Evolutionary conservation across 371 early-diverging fungal species (phyloP).

Genomic region (Mortierella sp.): DNA sequence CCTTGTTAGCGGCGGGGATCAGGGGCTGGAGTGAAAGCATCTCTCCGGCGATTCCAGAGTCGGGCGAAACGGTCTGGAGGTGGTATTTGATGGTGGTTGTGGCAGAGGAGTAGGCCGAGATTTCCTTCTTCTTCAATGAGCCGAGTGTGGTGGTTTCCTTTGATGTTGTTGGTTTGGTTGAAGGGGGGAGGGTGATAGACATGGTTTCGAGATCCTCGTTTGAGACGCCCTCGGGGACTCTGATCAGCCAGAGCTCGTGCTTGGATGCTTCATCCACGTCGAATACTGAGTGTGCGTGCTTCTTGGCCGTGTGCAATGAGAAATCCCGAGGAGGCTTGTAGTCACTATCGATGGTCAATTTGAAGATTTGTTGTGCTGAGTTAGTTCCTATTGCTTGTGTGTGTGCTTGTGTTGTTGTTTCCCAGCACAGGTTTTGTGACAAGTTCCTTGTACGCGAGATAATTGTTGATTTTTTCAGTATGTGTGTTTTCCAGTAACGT

Average conservation of each 20-base stretch:
- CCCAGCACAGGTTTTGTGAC: too few relatives aligned
- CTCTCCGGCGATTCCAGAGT: conserved; percentile 50
- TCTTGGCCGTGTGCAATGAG: conserved; percentile 36
- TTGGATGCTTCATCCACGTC: conserved; percentile 41
- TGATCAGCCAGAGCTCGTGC: conserved; percentile 55
- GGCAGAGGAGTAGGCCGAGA: conserved; percentile 19
- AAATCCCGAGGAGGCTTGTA: conserved; percentile 56
- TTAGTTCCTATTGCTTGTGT: too few relatives aligned
- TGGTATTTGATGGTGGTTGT: conserved; percentile 46
- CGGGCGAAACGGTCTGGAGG: conserved; percentile 40
- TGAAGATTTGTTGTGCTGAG: neutral
- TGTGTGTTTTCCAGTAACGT: conserved; percentile 6
- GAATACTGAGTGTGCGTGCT: conserved; percentile 30
- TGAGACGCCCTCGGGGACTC: conserved; percentile 51
- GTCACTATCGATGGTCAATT: conserved; percentile 23
- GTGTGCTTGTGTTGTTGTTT: too few relatives aligned
- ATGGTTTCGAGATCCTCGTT: conserved; percentile 56
- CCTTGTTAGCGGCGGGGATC: conserved; percentile 37
- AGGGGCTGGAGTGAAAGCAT: conserved; percentile 43
- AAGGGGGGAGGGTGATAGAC: conserved; percentile 30
- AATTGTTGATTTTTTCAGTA: neutral
- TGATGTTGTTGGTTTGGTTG: conserved; percentile 22
- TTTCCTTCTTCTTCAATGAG: conserved; percentile 51
- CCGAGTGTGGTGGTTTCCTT: conserved; percentile 22
- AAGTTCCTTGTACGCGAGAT: neutral